Base-by-base conservation (phyloP, 2,329 filamentous ascomycete genomes). In the Fonsecaea pugnacius region DNA sequence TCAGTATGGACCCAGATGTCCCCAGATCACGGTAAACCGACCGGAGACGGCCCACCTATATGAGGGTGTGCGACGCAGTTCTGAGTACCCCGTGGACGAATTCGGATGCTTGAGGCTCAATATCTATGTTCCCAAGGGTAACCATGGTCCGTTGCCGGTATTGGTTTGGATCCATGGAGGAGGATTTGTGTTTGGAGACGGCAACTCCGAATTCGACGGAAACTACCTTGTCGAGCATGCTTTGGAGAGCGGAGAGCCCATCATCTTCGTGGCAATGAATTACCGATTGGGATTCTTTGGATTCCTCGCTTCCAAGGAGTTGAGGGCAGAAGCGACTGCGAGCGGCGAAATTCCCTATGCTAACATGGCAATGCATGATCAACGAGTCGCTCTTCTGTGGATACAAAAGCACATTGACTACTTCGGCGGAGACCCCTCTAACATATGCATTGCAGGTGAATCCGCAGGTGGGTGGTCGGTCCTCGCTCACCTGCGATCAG, bases 281-380 rank as follows among this genome's bases (percentile, higher is more conserved):
- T 73, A 75, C 62, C 72, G 76, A 53, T 67, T 78, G 1, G 70
- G 69, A 9, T 75, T 70, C 16, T 76, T 73, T 35, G 76, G 76
- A 18, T 79, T 75, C 63, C 68, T 77, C 48, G 81, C 81, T 3
- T 84, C 82, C 0, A 71, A 78, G 52, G 82, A 83, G 58, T 72
- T 85, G 16, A 75, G 77, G 2, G 74, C 78, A 18, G 79, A 78
- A 7, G 81, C 79, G 0, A 78, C 76, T 52, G 76, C 75, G 21
- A 72, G 76, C 1, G 63, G 63, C 27, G 40, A 65, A 35, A 65
- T 33, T 10, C 63, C 63, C 4, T 65, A 48, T 32, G 24, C 58
- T 1, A 83, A 83, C 66, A 79, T 79, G 65, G 80, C 78, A 0
- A 71, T 83, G 4, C 68, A 76, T 36, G 81, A 79, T 59, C 75